Conservation (phyloP, 2,329 filamentous ascomycete species). For the Xylariaceae sp. region DNA sequence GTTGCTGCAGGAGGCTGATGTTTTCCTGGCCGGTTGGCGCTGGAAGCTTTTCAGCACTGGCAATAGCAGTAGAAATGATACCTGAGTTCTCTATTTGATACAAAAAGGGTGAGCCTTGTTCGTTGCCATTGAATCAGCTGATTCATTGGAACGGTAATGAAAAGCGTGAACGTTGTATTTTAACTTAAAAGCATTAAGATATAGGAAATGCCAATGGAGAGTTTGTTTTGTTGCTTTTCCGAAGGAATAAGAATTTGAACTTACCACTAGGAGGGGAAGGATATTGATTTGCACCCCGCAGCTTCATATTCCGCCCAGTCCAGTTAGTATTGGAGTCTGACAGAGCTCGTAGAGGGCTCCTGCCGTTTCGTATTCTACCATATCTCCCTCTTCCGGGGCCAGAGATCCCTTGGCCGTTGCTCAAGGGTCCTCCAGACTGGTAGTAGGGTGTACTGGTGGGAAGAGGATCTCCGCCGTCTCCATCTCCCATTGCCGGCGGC, state of each 20-base stretch:
- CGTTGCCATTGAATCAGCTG: neutral
- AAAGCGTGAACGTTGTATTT: neutral
- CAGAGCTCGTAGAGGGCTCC: conserved; percentile 66
- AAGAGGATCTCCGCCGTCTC: conserved; percentile 43
- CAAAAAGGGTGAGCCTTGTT: conserved; percentile 29
- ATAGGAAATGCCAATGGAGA: neutral
- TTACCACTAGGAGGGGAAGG: conserved; percentile 51
- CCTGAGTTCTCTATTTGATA: conserved; percentile 61
- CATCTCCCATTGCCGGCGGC: conserved; percentile 43
- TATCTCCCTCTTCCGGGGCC: conserved; percentile 85
- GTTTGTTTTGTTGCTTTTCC: neutral
- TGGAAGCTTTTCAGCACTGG: conserved; percentile 77
- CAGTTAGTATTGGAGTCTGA: conserved; percentile 64
- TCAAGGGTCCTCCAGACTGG: conserved; percentile 57
- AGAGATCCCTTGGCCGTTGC: conserved; percentile 73
- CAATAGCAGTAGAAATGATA: conserved; percentile 91
- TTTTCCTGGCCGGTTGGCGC: conserved; percentile 75
- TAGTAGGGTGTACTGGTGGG: conserved; percentile 45
- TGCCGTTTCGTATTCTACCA: conserved; percentile 67
- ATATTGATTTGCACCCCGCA: conserved; percentile 50
- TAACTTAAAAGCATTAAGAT: neutral
- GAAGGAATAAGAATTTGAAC: conserved; percentile 27
- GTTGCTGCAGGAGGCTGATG: conserved; percentile 76
- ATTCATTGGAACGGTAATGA: neutral
- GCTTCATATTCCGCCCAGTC: conserved; percentile 55